phyloP scores from a whole-genome alignment of 805 yeast genomes.

The Yarrowia keelungensis region DNA sequence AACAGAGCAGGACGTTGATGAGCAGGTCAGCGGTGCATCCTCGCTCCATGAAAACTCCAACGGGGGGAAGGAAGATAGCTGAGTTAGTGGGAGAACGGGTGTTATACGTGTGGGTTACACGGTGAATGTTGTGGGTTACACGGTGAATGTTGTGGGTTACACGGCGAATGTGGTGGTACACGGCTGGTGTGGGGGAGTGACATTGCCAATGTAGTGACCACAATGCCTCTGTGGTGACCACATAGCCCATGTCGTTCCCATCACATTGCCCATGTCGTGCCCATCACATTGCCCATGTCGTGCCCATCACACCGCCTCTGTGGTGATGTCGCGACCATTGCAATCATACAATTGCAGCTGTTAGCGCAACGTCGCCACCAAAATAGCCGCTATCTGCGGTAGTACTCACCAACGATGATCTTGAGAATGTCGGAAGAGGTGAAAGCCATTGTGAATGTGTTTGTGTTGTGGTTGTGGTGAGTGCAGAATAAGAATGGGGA shows the following conservation, averaged over 20 bases:
- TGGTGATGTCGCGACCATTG: no score
- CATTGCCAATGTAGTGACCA: background rate
- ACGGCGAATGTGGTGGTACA: background rate
- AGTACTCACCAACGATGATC: conserved; percentile 53
- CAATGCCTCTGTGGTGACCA: background rate
- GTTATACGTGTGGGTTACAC: no score
- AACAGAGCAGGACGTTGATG: conserved; percentile 68
- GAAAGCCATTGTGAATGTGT: conserved; percentile 53
- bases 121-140: background rate
- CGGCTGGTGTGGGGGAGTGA: background rate
- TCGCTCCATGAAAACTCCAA: conserved; percentile 66
- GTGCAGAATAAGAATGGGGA: background rate
- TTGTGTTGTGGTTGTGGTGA: background rate
- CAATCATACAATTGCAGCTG: no score
- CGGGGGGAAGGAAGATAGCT: conserved; percentile 65
- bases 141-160: no score
- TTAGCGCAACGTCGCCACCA: conserved; percentile 4
- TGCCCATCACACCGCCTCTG: background rate
- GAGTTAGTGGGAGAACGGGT: conserved; percentile 11
- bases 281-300: background rate
- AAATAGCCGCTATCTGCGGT: background rate
- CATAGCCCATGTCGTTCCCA: background rate
- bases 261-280: background rate
- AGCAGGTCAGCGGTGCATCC: conserved; percentile 60
- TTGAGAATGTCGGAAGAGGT: conserved; percentile 62